These are phyloP conservation scores for Podaxis mareebaensis DNA, from an alignment of 768 basidiomycete genomes.

Conservation along the genomic window DNA sequence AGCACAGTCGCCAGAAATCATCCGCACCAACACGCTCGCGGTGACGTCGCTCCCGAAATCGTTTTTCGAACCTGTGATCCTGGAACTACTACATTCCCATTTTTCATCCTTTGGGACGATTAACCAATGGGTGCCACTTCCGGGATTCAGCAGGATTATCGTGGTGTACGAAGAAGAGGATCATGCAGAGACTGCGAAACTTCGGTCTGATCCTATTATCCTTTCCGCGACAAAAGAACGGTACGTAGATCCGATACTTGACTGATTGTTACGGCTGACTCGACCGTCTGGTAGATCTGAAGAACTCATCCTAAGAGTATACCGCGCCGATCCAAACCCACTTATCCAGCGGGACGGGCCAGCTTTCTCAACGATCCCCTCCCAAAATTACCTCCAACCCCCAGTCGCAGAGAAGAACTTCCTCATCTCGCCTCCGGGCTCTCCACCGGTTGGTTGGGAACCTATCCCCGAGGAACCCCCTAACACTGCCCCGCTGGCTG, in stretches of 20 bases:
- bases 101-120: conserved; percentile 80
- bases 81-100: conserved; percentile 66
- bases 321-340: conserved; percentile 72
- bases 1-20: conserved; percentile 22
- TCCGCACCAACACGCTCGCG: conserved; percentile 79
- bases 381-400: conserved; percentile 61
- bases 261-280: neutral
- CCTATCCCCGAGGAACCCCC: conserved; percentile 89
- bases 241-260: conserved; percentile 38
- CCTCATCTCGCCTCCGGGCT: conserved; percentile 96
- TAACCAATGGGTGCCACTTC: conserved; percentile 89
- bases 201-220: conserved; percentile 61
- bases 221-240: conserved; percentile 51
- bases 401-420: conserved; percentile 90
- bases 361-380: conserved; percentile 23
- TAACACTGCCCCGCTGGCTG: conserved; percentile 78
- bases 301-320: conserved; percentile 62
- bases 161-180: conserved; percentile 71
- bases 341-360: conserved; percentile 41
- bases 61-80: conserved; percentile 74
- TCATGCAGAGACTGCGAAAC: conserved; percentile 68
- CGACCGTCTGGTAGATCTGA: conserved; percentile 36
- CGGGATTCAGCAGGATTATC: conserved; percentile 79
- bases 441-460: conserved; percentile 97
- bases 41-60: conserved; percentile 74